Conservation (phyloP, 2,329 filamentous ascomycete species). For the Neospermospora avenae region DNA sequence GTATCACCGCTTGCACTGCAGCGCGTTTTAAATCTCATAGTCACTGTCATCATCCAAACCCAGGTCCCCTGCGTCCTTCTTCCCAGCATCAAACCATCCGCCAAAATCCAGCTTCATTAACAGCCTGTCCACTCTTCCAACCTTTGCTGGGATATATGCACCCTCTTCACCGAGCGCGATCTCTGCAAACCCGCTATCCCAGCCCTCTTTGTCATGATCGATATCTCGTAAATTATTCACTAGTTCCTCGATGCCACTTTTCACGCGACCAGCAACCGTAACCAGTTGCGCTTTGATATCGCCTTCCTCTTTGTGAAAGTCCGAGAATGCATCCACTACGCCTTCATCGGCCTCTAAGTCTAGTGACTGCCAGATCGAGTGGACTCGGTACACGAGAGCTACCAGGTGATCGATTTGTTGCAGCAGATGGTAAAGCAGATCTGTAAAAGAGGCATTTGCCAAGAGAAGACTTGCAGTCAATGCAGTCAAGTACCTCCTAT, state of each 20-base stretch:
- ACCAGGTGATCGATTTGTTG: constrained; percentile 78
- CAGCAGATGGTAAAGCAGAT: constrained; percentile 62
- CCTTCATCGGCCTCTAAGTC: constrained; percentile 82
- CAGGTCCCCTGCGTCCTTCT: constrained; percentile 6
- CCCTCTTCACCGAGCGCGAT: constrained; percentile 41
- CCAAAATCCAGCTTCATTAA: constrained; percentile 81
- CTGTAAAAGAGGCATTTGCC: constrained; percentile 60
- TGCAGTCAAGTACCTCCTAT: constrained; percentile 70
- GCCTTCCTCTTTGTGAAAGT: constrained; percentile 68
- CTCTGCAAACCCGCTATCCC: constrained; percentile 36
- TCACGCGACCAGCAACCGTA: constrained; percentile 61
- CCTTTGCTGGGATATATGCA: constrained; percentile 65
- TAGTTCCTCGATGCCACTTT: constrained; percentile 61
- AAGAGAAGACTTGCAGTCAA: constrained; percentile 66
- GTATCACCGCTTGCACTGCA: constrained; percentile 2
- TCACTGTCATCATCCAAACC: constrained; percentile 24
- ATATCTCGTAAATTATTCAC: constrained; percentile 56
- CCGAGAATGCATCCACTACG: constrained; percentile 71
- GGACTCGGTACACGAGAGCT: constrained; percentile 70
- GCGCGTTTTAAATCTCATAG: constrained; percentile 12
- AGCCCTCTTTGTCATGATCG: constrained; percentile 38
- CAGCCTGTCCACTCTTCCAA: constrained; percentile 78
- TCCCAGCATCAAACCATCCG: constrained; percentile 33
- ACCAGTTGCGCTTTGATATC: constrained; percentile 64
- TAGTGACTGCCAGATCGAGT: constrained; percentile 71